Conservation (phyloP, 352 stramenopile genomes). For the Elongisporangium anandrum region DNA sequence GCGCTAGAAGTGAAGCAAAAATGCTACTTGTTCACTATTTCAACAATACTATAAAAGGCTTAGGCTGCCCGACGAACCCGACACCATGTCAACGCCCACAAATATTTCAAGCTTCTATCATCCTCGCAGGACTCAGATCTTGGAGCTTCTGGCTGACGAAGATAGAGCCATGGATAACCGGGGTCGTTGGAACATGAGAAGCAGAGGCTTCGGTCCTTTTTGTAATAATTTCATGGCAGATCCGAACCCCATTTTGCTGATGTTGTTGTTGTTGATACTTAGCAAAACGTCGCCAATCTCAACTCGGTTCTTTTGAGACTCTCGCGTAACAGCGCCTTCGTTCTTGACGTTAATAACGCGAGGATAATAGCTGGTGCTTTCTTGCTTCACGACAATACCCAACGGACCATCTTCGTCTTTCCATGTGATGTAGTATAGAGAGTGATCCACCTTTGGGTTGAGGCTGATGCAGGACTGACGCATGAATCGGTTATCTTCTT, state of each 20-base stretch:
- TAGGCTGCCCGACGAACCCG: not conserved
- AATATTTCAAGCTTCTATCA: not conserved
- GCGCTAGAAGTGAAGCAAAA: not conserved
- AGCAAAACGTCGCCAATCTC: slow-evolving; percentile 78
- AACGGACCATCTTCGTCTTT: slow-evolving; percentile 83
- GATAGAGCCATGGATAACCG: slow-evolving; percentile 29
- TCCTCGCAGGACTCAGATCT: not conserved
- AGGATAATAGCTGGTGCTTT: slow-evolving; percentile 83
- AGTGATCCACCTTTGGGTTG: slow-evolving; percentile 82
- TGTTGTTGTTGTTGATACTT: slow-evolving; percentile 91
- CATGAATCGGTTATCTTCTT: slow-evolving; percentile 64
- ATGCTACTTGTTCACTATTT: not conserved
- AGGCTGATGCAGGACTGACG: slow-evolving; percentile 69
- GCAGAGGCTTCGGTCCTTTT: slow-evolving; percentile 78
- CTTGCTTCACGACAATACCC: slow-evolving; percentile 84
- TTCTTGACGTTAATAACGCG: slow-evolving; percentile 88
- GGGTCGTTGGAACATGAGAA: slow-evolving; percentile 85
- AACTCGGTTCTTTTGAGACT: slow-evolving; percentile 82
- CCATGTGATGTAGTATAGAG: slow-evolving; percentile 88
- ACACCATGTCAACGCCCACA: not conserved
- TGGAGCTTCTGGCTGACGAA: slow-evolving; percentile 1
- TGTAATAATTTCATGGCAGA: slow-evolving; percentile 82
- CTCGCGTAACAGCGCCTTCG: slow-evolving; percentile 72
- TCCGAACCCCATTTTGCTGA: slow-evolving; percentile 87
- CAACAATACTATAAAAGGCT: slow-evolving; percentile 2